Base-by-base conservation (phyloP, 768 basidiomycete species). In the Amanita fuliginea region DNA sequence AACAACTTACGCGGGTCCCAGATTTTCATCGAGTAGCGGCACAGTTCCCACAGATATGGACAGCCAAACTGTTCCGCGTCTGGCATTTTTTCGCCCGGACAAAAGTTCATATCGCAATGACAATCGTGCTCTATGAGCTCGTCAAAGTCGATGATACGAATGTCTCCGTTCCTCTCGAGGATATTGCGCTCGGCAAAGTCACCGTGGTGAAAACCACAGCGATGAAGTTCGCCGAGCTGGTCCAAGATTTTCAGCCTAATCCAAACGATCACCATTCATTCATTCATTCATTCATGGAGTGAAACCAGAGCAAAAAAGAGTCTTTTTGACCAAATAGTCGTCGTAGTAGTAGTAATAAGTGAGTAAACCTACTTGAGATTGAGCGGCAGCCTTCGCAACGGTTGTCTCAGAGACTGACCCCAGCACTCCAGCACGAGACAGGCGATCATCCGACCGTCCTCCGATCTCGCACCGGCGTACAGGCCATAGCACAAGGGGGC, bases 111-210 rank as follows among this genome's bases (percentile, higher is more conserved):
- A 18, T 59, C 51, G 42, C 63, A 67, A 6, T 55, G 47, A 46
- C 66, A 67, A 9, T 59, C 55, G 42, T 68, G 67, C 9, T 55
- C 50, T 24, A 55, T 46, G 3, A 62, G 54, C 42, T 63, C 60
- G 52, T 68, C 67, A 52, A 69, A 69, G 51, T 69, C 69, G 26
- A 70, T 70, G 24, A 70, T 60, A 26, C 68, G 59, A 34, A 69
- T 56, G 48, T 69, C 66, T 4, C 66, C 66, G 35, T 66, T 58
- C 40, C 53, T 47, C 40, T 64, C 58, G 1, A 71, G 60, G n/a
- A 71, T 61, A 42, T 71, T 70, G 33, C 69, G 56, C 51, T 71
- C 69, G 7, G 69, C 68, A 48, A 71, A 71, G 53, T 71, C 68
- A 13, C 65, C 66, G 41, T 70, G 68, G 19, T 64, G 58, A 30